These are phyloP conservation scores for Plasmodium inui DNA, from an alignment of 169 alveolate species.

Conservation along the genomic window DNA sequence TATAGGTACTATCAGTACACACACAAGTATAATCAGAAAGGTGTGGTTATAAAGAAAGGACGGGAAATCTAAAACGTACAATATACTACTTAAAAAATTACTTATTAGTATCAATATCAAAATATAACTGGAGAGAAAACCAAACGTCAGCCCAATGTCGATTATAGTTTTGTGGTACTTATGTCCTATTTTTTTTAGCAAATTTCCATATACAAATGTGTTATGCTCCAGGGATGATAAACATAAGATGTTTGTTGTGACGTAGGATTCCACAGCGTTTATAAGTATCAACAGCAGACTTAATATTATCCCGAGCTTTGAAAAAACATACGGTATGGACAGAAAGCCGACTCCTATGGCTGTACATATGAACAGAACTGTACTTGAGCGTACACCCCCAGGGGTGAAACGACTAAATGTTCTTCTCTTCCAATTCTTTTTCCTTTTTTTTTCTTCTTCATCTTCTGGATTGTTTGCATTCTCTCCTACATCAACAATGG, in stretches of 20 bases:
- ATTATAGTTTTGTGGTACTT: slow-evolving; percentile 44
- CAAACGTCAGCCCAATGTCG: slow-evolving; percentile 53
- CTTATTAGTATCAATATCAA: slow-evolving; percentile 46
- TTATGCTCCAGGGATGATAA: slow-evolving; percentile 52
- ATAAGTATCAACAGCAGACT: slow-evolving; percentile 32
- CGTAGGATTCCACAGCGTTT: slow-evolving; percentile 57
- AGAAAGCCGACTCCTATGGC: slow-evolving; percentile 72
- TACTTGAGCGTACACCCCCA: slow-evolving; percentile 73
- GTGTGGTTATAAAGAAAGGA: slow-evolving; percentile 14
- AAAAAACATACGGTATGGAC: slow-evolving; percentile 62
- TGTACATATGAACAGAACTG: slow-evolving; percentile 64
- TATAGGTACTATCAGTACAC: slow-evolving; percentile 33
- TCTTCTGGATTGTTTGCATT: slow-evolving; percentile 9
- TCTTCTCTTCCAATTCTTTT: slow-evolving; percentile 60
- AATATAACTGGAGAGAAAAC: slow-evolving; percentile 53
- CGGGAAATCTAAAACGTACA: slow-evolving; percentile 38
- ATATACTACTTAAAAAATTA: slow-evolving; percentile 52
- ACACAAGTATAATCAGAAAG: slow-evolving; percentile 25
- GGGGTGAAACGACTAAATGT: slow-evolving; percentile 70
- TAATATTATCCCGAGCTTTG: slow-evolving; percentile 53
- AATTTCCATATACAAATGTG: slow-evolving; percentile 72
- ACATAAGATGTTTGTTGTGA: slow-evolving; percentile 64
- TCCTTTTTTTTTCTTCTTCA: slow-evolving; percentile 9
- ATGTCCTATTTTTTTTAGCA: slow-evolving; percentile 49
- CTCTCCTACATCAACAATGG: neutral